Percentiles rank a stretch among this genome's conserved stretches.
These are phyloP conservation scores for Fusarium sp. DNA, from an alignment of 2,329 filamentous ascomycete species.

Conservation along the genomic window DNA sequence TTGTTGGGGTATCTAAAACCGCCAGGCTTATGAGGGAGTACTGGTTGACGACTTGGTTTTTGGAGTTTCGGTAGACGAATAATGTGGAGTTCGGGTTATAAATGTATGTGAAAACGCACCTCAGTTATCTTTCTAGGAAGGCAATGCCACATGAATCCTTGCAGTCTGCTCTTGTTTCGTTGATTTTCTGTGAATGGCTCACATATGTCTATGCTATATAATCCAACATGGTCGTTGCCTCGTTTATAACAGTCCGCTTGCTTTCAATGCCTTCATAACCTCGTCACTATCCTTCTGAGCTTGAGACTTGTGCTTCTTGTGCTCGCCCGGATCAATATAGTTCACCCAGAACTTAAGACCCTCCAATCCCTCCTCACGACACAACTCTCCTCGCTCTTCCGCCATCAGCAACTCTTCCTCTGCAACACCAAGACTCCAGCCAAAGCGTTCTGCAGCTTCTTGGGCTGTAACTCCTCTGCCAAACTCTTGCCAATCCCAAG, in stretches of 20 bases:
- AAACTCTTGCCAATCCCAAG: constrained; percentile 81
- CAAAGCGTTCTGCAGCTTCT: constrained; percentile 88
- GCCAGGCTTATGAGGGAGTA: background rate
- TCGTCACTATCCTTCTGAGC: constrained; percentile 51
- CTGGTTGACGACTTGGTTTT: background rate
- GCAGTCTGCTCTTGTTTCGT: background rate
- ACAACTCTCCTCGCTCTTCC: constrained; percentile 87
- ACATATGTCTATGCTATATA: constrained; percentile 14
- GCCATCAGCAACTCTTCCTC: constrained; percentile 97
- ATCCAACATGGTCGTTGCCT: background rate
- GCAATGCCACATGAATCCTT: background rate
- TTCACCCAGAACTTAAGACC: constrained; percentile 96
- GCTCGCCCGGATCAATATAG: constrained; percentile 61
- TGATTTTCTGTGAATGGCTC: background rate
- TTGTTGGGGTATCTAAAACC: background rate
- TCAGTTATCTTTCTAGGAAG: background rate
- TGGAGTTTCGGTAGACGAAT: constrained; percentile 24
- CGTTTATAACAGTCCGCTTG: constrained; percentile 48
- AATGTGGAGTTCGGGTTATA: constrained; percentile 17
- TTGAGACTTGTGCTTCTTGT: constrained; percentile 43
- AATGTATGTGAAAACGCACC: background rate
- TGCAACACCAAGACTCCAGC: constrained; percentile 97
- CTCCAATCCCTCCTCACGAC: constrained; percentile 91
- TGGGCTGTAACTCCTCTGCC: constrained; percentile 89
- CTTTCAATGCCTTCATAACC: constrained; percentile 55